These are phyloP conservation scores for Pythium monospermum DNA, from an alignment of 352 stramenopile genomes.

Conservation along the genomic window DNA sequence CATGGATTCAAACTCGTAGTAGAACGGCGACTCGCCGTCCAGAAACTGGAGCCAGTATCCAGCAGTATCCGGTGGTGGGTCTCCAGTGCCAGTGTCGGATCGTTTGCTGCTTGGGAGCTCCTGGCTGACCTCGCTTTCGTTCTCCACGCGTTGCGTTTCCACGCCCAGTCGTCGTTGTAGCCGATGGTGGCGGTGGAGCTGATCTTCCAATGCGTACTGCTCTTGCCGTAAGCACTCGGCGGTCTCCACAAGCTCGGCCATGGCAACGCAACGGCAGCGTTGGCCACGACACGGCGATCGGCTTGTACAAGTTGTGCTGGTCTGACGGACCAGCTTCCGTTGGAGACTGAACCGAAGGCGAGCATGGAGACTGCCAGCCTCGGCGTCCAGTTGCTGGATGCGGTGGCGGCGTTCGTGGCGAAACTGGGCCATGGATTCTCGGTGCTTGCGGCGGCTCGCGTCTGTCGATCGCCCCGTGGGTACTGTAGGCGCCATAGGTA, in stretches of 20 bases:
- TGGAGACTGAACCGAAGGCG: neutral
- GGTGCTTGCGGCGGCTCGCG: too few species aligned
- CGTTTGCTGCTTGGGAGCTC: neutral
- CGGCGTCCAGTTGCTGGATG: neutral
- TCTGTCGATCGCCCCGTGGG: too few species aligned
- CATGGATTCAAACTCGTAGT: conserved; percentile 2
- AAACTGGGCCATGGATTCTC: conserved; percentile 1
- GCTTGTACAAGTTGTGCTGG: too few species aligned
- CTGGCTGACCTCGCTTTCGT: neutral
- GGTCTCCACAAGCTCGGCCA: neutral
- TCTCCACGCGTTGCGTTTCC: neutral
- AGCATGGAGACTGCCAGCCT: neutral
- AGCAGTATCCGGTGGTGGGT: too few species aligned
- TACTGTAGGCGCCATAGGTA: too few species aligned
- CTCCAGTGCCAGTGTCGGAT: too few species aligned
- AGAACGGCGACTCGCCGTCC: conserved; percentile 1
- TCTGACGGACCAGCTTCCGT: neutral
- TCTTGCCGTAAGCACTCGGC: conserved; percentile 3
- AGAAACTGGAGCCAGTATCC: conserved; percentile 1
- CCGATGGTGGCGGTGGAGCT: neutral
- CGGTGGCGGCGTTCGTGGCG: neutral
- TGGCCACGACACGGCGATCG: too few species aligned
- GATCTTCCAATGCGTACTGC: conserved; percentile 1
- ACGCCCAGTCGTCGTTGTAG: neutral
- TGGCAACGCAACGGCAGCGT: conserved; percentile 4